Conservation (phyloP, 805 yeast genomes). For the Nakazawaea wyomingensis region DNA sequence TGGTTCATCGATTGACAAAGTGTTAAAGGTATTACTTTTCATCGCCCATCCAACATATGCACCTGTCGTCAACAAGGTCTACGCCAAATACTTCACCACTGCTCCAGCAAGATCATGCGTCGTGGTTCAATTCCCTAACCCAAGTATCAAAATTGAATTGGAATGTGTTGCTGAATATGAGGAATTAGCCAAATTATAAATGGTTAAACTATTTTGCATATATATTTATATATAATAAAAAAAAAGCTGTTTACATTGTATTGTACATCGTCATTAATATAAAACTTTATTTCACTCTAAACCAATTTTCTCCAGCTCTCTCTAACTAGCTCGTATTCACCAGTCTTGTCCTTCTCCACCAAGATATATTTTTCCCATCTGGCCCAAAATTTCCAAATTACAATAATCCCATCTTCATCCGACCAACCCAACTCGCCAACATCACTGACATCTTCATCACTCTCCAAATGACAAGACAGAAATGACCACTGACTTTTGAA, state of each 20-base stretch:
- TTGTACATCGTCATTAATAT: neutral
- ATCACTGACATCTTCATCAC: conserved; percentile 20
- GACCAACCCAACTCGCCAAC: conserved; percentile 67
- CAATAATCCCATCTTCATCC: conserved; percentile 63
- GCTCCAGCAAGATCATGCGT: conserved; percentile 53
- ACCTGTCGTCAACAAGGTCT: conserved; percentile 38
- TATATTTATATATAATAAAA: too few relatives aligned
- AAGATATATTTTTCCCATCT: conserved; percentile 87
- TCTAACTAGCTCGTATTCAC: conserved; percentile 53
- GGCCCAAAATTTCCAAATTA: conserved; percentile 68
- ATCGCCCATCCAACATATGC: conserved; percentile 39
- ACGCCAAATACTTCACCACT: conserved; percentile 38
- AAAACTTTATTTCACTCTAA: neutral
- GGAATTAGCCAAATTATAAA: conserved; percentile 1
- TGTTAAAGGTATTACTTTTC: conserved; percentile 46
- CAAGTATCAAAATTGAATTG: conserved; percentile 44
- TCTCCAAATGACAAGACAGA: conserved; percentile 52
- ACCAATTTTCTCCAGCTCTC: conserved; percentile 62
- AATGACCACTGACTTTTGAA: conserved; percentile 87
- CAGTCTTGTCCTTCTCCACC: conserved; percentile 35
- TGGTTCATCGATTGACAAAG: conserved; percentile 41
- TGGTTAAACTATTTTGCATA: neutral
- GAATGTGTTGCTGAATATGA: conserved; percentile 40
- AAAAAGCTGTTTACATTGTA: too few relatives aligned
- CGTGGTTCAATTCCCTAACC: conserved; percentile 46